Percentiles rank a stretch among this genome's conserved stretches.
These are phyloP conservation scores for Cryphonectria carpinicola DNA, from an alignment of 2,329 filamentous ascomycete genomes.

Conservation along the genomic window DNA sequence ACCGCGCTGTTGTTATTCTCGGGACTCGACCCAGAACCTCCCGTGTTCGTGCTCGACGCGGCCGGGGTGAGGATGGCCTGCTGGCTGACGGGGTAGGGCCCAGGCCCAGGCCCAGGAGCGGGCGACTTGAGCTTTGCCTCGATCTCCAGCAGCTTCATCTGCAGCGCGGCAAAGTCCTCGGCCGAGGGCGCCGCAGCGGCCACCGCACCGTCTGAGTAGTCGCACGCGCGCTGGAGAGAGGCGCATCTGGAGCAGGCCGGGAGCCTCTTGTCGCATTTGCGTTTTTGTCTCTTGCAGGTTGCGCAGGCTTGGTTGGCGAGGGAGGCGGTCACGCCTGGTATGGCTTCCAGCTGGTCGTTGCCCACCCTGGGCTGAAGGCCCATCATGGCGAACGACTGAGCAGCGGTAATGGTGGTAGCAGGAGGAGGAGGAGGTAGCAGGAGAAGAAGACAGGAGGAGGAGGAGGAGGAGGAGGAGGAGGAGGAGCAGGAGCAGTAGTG, in stretches of 20 bases:
- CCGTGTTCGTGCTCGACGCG: constrained; percentile 9
- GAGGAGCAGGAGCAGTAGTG: too few species aligned
- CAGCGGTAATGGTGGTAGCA: too few species aligned
- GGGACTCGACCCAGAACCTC: not conserved
- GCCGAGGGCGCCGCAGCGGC: constrained; percentile 40
- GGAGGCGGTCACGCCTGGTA: constrained; percentile 22
- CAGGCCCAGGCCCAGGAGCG: not conserved
- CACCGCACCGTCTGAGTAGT: constrained; percentile 43
- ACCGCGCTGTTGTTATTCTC: constrained; percentile 22
- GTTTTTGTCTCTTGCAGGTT: constrained; percentile 47
- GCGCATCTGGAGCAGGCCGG: constrained; percentile 52
- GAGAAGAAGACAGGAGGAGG: too few species aligned
- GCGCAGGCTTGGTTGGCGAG: constrained; percentile 33
- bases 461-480: not conserved
- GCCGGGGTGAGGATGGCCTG: not conserved
- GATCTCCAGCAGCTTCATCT: constrained; percentile 43
- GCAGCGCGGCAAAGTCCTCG: constrained; percentile 45
- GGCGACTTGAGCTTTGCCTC: constrained; percentile 40
- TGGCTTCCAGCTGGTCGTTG: not conserved
- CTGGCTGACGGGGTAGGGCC: not conserved
- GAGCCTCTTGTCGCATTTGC: constrained; percentile 55
- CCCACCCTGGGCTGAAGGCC: constrained; percentile 1
- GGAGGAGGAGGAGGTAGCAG: not conserved
- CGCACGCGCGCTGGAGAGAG: constrained; percentile 46
- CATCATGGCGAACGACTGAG: not conserved